A percentile compares a stretch with the other conserved stretches of the same genome.
phyloP scores from a whole-genome alignment of 352 stramenopile genomes.

The Phytophthora ohioensis region DNA sequence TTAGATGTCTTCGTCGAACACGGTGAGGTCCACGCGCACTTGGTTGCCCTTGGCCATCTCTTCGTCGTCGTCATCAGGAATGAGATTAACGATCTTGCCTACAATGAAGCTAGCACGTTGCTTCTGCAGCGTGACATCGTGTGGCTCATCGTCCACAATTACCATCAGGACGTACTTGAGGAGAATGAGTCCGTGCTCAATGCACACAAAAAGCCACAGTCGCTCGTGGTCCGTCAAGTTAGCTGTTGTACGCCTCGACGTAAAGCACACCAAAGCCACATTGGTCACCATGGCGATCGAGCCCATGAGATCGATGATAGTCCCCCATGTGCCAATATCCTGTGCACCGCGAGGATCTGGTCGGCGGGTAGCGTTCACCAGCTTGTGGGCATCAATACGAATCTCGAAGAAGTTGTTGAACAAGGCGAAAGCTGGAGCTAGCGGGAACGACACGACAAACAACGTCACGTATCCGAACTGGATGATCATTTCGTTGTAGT shows the following conservation, averaged over 20 bases:
- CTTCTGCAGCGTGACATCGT: conserved; percentile 74
- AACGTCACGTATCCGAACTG: conserved; percentile 94
- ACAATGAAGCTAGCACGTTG: conserved; percentile 75
- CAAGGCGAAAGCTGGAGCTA: conserved; percentile 90
- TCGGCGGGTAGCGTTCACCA: conserved; percentile 77
- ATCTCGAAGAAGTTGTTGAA: conserved; percentile 95
- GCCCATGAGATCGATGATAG: conserved; percentile 90
- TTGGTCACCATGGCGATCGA: conserved; percentile 93
- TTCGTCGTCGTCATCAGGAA: conserved; percentile 76
- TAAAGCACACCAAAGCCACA: conserved; percentile 94
- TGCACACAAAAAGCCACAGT: conserved; percentile 68
- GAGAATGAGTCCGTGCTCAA: conserved; percentile 73
- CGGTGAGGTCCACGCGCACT: conserved; percentile 79
- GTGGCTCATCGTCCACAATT: conserved; percentile 76
- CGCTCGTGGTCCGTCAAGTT: conserved; percentile 53
- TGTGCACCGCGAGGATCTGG: conserved; percentile 80
- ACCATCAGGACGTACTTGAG: conserved; percentile 78
- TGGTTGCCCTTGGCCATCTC: conserved; percentile 80
- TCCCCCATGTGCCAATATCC: conserved; percentile 94
- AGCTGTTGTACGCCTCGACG: conserved; percentile 70
- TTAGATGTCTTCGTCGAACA: conserved; percentile 80
- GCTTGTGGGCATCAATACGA: conserved; percentile 89
- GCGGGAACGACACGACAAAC: conserved; percentile 93
- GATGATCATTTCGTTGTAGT: conserved; percentile 92
- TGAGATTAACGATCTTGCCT: conserved; percentile 79